These are phyloP conservation scores for Hypoxylon lenormandii DNA, from an alignment of 495 filamentous ascomycete species.

Conservation along the genomic window DNA sequence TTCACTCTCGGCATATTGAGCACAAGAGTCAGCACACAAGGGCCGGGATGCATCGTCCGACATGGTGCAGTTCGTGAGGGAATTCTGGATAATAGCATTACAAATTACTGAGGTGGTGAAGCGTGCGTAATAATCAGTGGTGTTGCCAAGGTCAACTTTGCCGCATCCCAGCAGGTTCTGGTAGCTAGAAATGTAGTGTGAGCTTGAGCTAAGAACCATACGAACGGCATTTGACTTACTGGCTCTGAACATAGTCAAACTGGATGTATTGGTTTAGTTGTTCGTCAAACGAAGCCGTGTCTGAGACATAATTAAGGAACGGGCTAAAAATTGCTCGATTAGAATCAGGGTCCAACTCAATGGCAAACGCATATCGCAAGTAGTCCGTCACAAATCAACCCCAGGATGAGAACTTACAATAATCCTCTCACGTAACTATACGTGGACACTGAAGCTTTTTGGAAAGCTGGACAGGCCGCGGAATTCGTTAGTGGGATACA, in stretches of 20 bases:
- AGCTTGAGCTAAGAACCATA: constrained; percentile 8
- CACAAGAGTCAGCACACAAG: constrained; percentile 90
- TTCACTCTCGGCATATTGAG: constrained; percentile 86
- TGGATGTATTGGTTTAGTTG: constrained; percentile 78
- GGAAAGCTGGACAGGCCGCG: constrained; percentile 84
- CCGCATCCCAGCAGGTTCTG: constrained; percentile 82
- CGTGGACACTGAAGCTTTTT: constrained; percentile 82
- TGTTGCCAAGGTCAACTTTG: constrained; percentile 79
- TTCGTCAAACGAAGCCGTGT: constrained; percentile 79
- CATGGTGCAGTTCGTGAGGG: constrained; percentile 75
- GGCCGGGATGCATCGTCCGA: constrained; percentile 73
- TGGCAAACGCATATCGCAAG: constrained; percentile 10
- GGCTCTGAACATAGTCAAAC: constrained; percentile 76
- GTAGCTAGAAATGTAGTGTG: constrained; percentile 66
- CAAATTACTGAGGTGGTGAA: constrained; percentile 94
- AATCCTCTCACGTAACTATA: constrained; percentile 69
- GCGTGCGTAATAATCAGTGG: constrained; percentile 88
- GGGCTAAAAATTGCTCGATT: constrained; percentile 68
- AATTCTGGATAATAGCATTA: constrained; percentile 94
- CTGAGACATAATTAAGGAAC: constrained; percentile 84
- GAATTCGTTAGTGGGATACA: constrained; percentile 87
- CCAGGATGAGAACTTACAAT: constrained; percentile 74
- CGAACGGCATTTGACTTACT: constrained; percentile 66
- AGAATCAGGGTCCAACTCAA: constrained; percentile 21
- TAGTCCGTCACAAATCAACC: background rate